These are phyloP conservation scores for Chenopodium album DNA, from an alignment of 148 eudicot species.

Conservation along the genomic window DNA sequence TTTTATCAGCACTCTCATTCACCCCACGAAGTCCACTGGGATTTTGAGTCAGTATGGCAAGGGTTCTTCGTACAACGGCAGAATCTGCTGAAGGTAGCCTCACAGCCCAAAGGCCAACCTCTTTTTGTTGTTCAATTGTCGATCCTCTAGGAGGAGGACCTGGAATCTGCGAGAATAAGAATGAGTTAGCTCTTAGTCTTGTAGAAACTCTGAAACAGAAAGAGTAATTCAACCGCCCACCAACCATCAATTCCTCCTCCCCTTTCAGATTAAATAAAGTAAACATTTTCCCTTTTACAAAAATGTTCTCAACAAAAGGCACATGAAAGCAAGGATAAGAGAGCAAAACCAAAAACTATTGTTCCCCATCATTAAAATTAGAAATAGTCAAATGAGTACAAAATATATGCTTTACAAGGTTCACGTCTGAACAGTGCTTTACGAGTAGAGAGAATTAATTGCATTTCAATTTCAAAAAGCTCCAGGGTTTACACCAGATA, in stretches of 20 bases:
- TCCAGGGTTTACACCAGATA: too few species aligned
- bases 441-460: too few species aligned
- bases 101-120: slow-evolving; percentile 77
- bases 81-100: slow-evolving; percentile 84
- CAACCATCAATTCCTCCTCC: background rate
- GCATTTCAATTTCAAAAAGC: too few species aligned
- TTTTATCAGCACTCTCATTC: slow-evolving; percentile 55
- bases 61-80: slow-evolving; percentile 73
- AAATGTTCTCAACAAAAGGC: background rate
- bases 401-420: background rate
- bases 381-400: background rate
- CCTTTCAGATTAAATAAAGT: background rate
- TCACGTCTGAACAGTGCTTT: background rate
- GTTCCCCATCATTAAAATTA: background rate
- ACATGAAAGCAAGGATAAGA: background rate
- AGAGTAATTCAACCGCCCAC: background rate
- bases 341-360: background rate
- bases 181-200: background rate
- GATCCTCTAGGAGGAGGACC: slow-evolving; percentile 73
- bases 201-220: background rate
- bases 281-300: background rate
- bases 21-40: slow-evolving; percentile 69
- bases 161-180: slow-evolving; percentile 52
- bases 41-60: slow-evolving; percentile 53
- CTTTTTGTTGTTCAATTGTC: slow-evolving; percentile 64